phyloP scores from a whole-genome alignment of 139 green algal genomes.

The Chlamydomonas incerta region DNA sequence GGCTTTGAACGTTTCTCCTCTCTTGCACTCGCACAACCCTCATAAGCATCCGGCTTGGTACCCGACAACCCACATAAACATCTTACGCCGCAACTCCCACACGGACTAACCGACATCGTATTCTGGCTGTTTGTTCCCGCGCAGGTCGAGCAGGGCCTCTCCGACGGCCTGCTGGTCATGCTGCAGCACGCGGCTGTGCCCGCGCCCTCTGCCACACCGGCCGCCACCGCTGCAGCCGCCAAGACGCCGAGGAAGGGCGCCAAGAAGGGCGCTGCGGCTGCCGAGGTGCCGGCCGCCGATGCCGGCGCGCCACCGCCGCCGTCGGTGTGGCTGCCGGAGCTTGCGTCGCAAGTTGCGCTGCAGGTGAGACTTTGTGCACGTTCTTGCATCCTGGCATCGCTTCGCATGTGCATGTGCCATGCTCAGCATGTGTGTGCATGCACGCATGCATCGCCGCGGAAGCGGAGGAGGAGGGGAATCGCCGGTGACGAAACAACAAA shows the following conservation, averaged over 20 bases:
- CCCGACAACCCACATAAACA: too few species aligned
- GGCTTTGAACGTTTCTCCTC: neutral
- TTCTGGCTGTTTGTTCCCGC: too few species aligned
- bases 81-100: too few species aligned
- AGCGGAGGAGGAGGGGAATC: slow-evolving; percentile 1
- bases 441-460: too few species aligned
- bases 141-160: slow-evolving; percentile 32
- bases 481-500: slow-evolving; percentile 58
- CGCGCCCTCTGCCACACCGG: neutral
- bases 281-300: slow-evolving; percentile 2
- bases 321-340: slow-evolving; percentile 54
- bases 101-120: too few species aligned
- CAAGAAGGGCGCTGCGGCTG: neutral
- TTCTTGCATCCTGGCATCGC: neutral
- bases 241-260: neutral
- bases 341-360: slow-evolving; percentile 54
- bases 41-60: too few species aligned
- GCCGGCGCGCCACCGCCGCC: neutral
- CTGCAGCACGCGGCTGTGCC: neutral
- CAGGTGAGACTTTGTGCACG: too few species aligned
- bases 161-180: slow-evolving; percentile 28
- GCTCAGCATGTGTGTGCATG: neutral
- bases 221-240: neutral
- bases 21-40: too few species aligned
- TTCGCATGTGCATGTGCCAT: neutral